These are phyloP conservation scores for Irpex rosettiformis DNA, from an alignment of 1,284 basidiomycete species.

Conservation along the genomic window DNA sequence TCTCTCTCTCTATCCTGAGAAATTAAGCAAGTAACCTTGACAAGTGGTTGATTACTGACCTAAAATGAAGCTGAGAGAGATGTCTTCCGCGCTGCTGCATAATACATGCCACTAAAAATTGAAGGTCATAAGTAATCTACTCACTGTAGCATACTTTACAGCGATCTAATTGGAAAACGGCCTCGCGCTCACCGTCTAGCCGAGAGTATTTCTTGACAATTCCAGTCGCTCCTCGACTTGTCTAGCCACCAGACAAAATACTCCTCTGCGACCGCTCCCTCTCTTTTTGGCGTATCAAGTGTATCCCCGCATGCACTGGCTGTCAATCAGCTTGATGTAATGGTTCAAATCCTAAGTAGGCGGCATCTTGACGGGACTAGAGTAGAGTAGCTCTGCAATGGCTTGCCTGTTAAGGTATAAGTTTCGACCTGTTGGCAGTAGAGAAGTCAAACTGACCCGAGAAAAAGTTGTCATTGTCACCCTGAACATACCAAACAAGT, in stretches of 20 bases:
- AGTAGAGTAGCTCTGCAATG: not conserved
- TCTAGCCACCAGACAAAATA: not conserved
- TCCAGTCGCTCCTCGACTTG: not conserved
- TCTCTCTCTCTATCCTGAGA: not conserved
- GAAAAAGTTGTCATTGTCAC: not conserved
- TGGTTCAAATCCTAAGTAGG: not conserved
- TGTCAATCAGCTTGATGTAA: not conserved
- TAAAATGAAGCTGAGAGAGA: too few species aligned
- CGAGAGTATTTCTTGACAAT: not conserved
- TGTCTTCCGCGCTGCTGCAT: too few species aligned
- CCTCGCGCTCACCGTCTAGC: not conserved
- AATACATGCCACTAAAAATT: too few species aligned
- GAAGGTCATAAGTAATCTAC: too few species aligned
- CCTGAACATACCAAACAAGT: too few species aligned
- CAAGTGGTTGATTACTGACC: too few species aligned
- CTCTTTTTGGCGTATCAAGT: not conserved
- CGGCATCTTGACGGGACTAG: not conserved
- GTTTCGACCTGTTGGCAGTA: not conserved
- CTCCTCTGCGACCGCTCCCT: not conserved
- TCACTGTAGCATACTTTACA: too few species aligned
- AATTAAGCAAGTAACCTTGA: too few species aligned
- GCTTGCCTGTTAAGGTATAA: not conserved
- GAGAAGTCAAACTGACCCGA: not conserved
- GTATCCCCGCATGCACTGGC: not conserved
- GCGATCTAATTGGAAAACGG: not conserved